Evolutionary conservation across 495 filamentous ascomycete genomes (phyloP).

Genomic region (Lasiosphaeria miniovina): DNA sequence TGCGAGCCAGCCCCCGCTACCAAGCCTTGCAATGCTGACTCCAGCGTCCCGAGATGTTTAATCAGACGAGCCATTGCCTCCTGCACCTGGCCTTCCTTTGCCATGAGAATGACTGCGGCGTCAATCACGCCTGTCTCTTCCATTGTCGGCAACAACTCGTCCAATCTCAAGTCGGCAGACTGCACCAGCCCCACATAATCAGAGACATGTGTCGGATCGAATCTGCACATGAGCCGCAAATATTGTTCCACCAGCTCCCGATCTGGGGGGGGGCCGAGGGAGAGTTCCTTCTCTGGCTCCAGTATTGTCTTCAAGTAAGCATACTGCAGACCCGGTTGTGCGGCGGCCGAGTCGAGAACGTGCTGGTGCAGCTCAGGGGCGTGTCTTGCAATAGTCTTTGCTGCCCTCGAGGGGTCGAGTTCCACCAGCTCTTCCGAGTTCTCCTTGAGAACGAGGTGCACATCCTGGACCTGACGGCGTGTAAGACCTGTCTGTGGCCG

Average conservation of each 20-base stretch:
- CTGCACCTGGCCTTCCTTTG: constrained; percentile 79
- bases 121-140: constrained; percentile 88
- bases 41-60: constrained; percentile 70
- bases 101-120: constrained; percentile 87
- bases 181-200: constrained; percentile 78
- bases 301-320: constrained; percentile 74
- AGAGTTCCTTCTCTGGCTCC: constrained; percentile 58
- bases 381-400: constrained; percentile 63
- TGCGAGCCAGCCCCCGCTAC: constrained; percentile 48
- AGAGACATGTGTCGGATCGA: constrained; percentile 76
- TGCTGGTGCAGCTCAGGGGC: constrained; percentile 69
- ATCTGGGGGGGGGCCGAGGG: constrained; percentile 35
- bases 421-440: constrained; percentile 66
- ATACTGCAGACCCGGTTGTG: constrained; percentile 65
- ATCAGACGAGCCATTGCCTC: constrained; percentile 83
- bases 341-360: constrained; percentile 62
- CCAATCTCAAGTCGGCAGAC: constrained; percentile 75
- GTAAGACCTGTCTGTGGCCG: constrained; percentile 65
- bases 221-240: constrained; percentile 84
- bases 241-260: constrained; percentile 75
- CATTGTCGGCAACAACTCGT: constrained; percentile 79
- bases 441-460: constrained; percentile 66
- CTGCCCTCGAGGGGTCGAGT: constrained; percentile 66
- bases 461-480: constrained; percentile 71
- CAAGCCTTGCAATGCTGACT: constrained; percentile 74